Percentiles rank a stretch among this genome's conserved stretches.
These are phyloP conservation scores for Sclerotinia trifoliorum DNA, from an alignment of 2,329 filamentous ascomycete genomes.

Conservation along the genomic window DNA sequence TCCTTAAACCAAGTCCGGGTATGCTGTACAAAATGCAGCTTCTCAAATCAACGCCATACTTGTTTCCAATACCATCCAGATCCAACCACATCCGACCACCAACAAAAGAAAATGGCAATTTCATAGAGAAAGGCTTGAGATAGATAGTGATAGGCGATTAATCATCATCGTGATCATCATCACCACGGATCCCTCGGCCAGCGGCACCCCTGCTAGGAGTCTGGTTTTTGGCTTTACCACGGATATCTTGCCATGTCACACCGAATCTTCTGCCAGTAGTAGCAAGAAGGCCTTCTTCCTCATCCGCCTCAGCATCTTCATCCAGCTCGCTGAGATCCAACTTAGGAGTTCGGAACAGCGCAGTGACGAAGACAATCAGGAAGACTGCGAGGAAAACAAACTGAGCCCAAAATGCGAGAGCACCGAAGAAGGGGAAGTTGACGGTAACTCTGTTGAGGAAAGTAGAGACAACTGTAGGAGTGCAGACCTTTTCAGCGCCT, in stretches of 20 bases:
- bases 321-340: constrained; percentile 76
- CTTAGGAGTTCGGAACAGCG: constrained; percentile 76
- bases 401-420: constrained; percentile 93
- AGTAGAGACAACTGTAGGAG: constrained; percentile 84
- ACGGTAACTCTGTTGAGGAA: constrained; percentile 90
- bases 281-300: constrained; percentile 88
- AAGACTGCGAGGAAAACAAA: constrained; percentile 87
- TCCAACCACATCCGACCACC: not conserved
- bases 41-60: constrained; percentile 6
- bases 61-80: constrained; percentile 5
- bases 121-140: not conserved
- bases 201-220: constrained; percentile 26
- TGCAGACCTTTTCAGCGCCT: constrained; percentile 80
- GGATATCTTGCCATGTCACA: constrained; percentile 86
- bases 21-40: constrained; percentile 6
- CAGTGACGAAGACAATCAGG: constrained; percentile 74
- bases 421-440: constrained; percentile 94
- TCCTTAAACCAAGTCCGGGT: not conserved
- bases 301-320: constrained; percentile 84
- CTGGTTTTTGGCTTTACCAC: constrained; percentile 43
- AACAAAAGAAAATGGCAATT: constrained; percentile 10
- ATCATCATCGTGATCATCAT: constrained; percentile 26
- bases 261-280: constrained; percentile 79
- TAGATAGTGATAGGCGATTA: not conserved
- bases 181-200: constrained; percentile 30